Evolutionary conservation across 306 rosid genomes (phyloP).

Genomic region (Corylus americana): DNA sequence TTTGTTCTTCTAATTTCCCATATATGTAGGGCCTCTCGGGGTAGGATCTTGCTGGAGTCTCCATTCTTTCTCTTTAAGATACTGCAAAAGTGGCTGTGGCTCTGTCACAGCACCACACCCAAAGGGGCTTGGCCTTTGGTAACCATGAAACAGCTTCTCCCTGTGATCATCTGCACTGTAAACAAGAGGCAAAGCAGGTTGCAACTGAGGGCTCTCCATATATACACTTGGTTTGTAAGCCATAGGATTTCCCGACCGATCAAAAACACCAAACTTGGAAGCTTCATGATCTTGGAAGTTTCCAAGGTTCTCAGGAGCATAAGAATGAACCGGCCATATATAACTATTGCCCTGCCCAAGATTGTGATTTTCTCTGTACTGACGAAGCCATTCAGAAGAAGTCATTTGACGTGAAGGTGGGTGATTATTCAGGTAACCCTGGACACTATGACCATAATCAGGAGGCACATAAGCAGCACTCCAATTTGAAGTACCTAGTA

Average conservation of each 20-base stretch:
- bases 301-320: slow-evolving; percentile 43
- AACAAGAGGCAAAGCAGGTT: slow-evolving; percentile 47
- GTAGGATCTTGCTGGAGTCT: slow-evolving; percentile 65
- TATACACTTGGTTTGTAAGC: slow-evolving; percentile 43
- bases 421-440: slow-evolving; percentile 36
- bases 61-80: slow-evolving; percentile 77
- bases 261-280: slow-evolving; percentile 47
- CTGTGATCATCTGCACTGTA: slow-evolving; percentile 45
- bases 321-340: slow-evolving; percentile 39
- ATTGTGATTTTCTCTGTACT: slow-evolving; percentile 63
- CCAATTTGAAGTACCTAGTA: slow-evolving; percentile 51
- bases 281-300: slow-evolving; percentile 36
- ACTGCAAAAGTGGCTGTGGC: slow-evolving; percentile 68
- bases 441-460: slow-evolving; percentile 45
- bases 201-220: slow-evolving; percentile 50
- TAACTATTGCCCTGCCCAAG: slow-evolving; percentile 40
- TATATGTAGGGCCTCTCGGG: slow-evolving; percentile 53
- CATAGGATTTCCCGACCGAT: slow-evolving; percentile 45
- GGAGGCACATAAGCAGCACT: slow-evolving; percentile 43
- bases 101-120: slow-evolving; percentile 69
- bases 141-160: slow-evolving; percentile 45
- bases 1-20: slow-evolving; percentile 48
- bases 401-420: slow-evolving; percentile 67
- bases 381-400: slow-evolving; percentile 97
- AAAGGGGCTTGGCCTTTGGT: slow-evolving; percentile 57